Evolutionary conservation across 2,329 filamentous ascomycete genomes (phyloP).

Genomic region (Cercospora sp.): DNA sequence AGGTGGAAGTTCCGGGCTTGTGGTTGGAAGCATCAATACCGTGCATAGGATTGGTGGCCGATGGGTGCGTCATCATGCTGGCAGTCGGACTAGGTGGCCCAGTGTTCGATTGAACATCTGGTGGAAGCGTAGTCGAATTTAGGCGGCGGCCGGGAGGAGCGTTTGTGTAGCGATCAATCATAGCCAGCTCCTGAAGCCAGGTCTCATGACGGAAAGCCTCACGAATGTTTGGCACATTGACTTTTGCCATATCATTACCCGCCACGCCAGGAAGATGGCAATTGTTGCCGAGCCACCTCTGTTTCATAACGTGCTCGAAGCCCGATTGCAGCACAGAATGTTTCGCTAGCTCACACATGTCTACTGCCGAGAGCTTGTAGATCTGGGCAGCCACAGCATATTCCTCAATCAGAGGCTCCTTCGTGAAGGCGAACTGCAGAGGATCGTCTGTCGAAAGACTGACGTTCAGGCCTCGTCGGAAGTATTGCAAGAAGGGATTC

Average conservation of each 20-base stretch:
- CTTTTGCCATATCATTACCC: constrained; percentile 92
- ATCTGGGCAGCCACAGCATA: constrained; percentile 98
- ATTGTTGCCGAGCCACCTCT: constrained; percentile 82
- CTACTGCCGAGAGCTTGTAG: constrained; percentile 92
- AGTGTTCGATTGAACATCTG: constrained; percentile 23
- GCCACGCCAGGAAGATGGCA: constrained; percentile 75
- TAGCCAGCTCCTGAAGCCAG: constrained; percentile 74
- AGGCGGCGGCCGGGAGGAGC: constrained; percentile 24
- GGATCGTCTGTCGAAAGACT: constrained; percentile 96
- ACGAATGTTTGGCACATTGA: constrained; percentile 90
- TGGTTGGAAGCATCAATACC: constrained; percentile 28
- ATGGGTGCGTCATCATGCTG: constrained; percentile 46
- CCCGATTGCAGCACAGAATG: constrained; percentile 94
- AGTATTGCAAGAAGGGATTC: constrained; percentile 95
- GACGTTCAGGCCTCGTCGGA: constrained; percentile 90
- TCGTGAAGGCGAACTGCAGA: constrained; percentile 96
- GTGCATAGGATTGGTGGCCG: constrained; percentile 37
- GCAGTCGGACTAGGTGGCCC: constrained; percentile 40
- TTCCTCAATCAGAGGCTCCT: constrained; percentile 95
- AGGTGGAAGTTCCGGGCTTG: constrained; percentile 12
- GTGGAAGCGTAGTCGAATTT: constrained; percentile 35
- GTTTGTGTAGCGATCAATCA: constrained; percentile 57
- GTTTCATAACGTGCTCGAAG: constrained; percentile 85
- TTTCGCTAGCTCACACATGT: constrained; percentile 98
- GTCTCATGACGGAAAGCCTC: constrained; percentile 90